Evolutionary conservation across 805 yeast species (phyloP).

Genomic region (Candida awuae): DNA sequence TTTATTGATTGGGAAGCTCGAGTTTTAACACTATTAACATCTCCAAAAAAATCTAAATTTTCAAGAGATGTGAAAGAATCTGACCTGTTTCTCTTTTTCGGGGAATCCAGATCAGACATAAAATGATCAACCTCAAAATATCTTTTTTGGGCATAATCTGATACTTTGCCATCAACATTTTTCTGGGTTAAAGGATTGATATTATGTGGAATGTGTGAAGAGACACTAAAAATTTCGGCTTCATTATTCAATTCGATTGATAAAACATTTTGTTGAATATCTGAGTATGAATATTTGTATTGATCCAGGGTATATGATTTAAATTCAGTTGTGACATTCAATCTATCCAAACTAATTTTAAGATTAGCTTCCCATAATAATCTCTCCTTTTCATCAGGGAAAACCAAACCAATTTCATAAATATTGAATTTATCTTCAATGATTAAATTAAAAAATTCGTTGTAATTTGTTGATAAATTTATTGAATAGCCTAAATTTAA

Average conservation of each 20-base stretch:
- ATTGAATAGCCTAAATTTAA: constrained; percentile 7
- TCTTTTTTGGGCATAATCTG: background rate
- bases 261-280: constrained; percentile 13
- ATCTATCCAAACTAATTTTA: constrained; percentile 4
- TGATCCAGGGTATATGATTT: background rate
- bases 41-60: background rate
- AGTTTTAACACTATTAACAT: background rate
- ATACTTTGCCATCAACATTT: no score
- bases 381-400: constrained; percentile 29
- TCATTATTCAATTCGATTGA: constrained; percentile 10
- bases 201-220: constrained; percentile 4
- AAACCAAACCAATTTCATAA: constrained; percentile 38
- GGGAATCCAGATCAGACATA: background rate
- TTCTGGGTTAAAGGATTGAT: constrained; percentile 1
- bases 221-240: constrained; percentile 8
- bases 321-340: constrained; percentile 20
- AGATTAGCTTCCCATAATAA: constrained; percentile 34
- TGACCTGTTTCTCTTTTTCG: background rate
- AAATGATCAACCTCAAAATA: constrained; percentile 8
- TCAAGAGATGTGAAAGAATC: constrained; percentile 2
- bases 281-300: constrained; percentile 23
- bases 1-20: background rate
- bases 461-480: constrained; percentile 24
- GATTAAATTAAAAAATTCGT: constrained; percentile 33
- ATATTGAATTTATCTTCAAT: constrained; percentile 37